phyloP scores from a whole-genome alignment of 768 basidiomycete species.

The Strobilomyces dryophilus region DNA sequence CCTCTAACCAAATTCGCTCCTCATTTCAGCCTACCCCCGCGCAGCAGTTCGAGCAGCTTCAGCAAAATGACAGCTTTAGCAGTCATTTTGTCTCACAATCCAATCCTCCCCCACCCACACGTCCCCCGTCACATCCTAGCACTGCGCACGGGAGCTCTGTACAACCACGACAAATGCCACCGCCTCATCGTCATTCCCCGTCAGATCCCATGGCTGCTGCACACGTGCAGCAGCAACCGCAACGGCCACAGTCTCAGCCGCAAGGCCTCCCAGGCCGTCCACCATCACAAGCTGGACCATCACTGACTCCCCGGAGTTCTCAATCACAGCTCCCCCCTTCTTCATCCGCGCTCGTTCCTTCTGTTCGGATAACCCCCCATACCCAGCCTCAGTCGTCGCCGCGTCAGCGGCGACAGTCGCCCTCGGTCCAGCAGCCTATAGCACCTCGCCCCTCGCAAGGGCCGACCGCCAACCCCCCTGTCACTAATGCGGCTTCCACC shows the following conservation, averaged over 20 bases:
- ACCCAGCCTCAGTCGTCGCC: slow-evolving; percentile 33
- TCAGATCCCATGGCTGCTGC: slow-evolving; percentile 40
- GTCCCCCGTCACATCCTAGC: slow-evolving; percentile 43
- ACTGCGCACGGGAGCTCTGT: slow-evolving; percentile 28
- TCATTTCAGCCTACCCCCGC: slow-evolving; percentile 56
- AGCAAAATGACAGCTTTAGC: slow-evolving; percentile 33
- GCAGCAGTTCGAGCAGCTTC: slow-evolving; percentile 60
- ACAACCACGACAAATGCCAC: slow-evolving; percentile 31
- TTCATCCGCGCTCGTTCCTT: slow-evolving; percentile 22
- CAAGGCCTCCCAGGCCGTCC: slow-evolving; percentile 46
- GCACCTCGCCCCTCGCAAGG: slow-evolving; percentile 35
- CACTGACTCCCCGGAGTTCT: slow-evolving; percentile 44
- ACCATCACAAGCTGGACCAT: slow-evolving; percentile 45
- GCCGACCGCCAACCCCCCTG: slow-evolving; percentile 18
- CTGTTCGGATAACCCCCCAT: slow-evolving; percentile 34
- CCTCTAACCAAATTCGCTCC: slow-evolving; percentile 35
- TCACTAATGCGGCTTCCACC: slow-evolving; percentile 23
- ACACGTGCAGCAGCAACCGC: slow-evolving; percentile 38
- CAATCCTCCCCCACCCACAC: slow-evolving; percentile 37
- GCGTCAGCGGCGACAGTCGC: slow-evolving; percentile 31
- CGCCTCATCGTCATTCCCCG: slow-evolving; percentile 45
- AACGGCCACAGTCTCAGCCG: slow-evolving; percentile 59
- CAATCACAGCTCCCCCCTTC: slow-evolving; percentile 36
- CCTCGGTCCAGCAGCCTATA: slow-evolving; percentile 34
- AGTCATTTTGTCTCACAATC: slow-evolving; percentile 35